Conservation (phyloP, 2,329 filamentous ascomycete species). For the Pestalotiopsis sp. region DNA sequence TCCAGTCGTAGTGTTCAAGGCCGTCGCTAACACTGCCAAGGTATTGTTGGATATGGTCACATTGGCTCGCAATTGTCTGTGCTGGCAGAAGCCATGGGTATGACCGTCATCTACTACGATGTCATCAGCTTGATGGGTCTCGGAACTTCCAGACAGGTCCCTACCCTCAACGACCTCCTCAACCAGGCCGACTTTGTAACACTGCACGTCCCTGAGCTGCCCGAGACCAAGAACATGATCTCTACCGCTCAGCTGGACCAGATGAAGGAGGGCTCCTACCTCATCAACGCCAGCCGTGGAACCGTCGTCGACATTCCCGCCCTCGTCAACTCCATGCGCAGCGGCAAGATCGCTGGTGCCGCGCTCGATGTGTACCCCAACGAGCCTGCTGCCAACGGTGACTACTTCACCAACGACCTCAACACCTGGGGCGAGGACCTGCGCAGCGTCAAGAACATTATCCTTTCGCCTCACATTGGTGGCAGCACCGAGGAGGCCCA, state of each 20-base stretch:
- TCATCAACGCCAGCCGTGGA: slow-evolving; percentile 95
- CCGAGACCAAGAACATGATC: slow-evolving; percentile 94
- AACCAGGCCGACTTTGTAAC: slow-evolving; percentile 87
- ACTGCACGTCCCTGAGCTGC: slow-evolving; percentile 89
- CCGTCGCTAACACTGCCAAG: slow-evolving; percentile 35
- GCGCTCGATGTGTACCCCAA: slow-evolving; percentile 96
- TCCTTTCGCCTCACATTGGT: slow-evolving; percentile 95
- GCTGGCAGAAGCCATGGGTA: slow-evolving; percentile 94
- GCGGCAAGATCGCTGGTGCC: slow-evolving; percentile 86
- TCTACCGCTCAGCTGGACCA: slow-evolving; percentile 74
- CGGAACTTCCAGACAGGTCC: slow-evolving; percentile 83
- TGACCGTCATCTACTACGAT: slow-evolving; percentile 98
- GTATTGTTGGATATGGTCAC: slow-evolving; percentile 95
- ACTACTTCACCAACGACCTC: slow-evolving; percentile 86
- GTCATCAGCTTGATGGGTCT: slow-evolving; percentile 92
- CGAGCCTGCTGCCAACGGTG: slow-evolving; percentile 91
- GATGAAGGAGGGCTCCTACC: slow-evolving; percentile 92
- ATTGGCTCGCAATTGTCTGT: slow-evolving; percentile 97
- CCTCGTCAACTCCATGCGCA: slow-evolving; percentile 83
- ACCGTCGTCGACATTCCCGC: slow-evolving; percentile 94
- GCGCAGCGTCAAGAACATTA: slow-evolving; percentile 84
- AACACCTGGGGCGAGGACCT: slow-evolving; percentile 88
- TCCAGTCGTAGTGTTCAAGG: background rate
- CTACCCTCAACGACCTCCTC: slow-evolving; percentile 76
- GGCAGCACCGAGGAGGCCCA: slow-evolving; percentile 98